phyloP scores from a whole-genome alignment of 2,329 filamentous ascomycete species.

The Amesomyces nigricolor region DNA sequence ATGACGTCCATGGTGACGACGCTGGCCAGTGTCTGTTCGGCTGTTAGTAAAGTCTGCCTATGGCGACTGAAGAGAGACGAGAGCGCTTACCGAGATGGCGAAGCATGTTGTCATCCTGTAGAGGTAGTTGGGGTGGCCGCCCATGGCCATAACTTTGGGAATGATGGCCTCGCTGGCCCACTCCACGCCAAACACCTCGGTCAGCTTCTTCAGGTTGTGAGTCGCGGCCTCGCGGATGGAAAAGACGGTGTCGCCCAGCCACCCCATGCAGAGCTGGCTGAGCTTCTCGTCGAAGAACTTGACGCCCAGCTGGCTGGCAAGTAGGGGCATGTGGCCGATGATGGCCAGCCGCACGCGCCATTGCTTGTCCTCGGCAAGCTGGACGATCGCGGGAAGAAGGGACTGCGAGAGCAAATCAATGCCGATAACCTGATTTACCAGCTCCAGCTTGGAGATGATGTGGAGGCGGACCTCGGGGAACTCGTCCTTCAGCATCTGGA shows the following conservation, averaged over 20 bases:
- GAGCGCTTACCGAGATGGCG: constrained; percentile 78
- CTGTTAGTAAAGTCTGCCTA: constrained; percentile 8
- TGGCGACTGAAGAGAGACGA: background rate
- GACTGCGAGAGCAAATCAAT: constrained; percentile 96
- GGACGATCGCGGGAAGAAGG: constrained; percentile 91
- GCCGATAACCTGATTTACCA: constrained; percentile 97
- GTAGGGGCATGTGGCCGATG: constrained; percentile 96
- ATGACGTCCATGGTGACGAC: constrained; percentile 94
- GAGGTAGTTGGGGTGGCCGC: constrained; percentile 95
- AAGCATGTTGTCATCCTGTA: constrained; percentile 99
- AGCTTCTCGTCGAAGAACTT: constrained; percentile 99
- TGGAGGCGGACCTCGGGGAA: constrained; percentile 97
- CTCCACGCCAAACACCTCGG: constrained; percentile 95
- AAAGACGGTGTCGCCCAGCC: constrained; percentile 97
- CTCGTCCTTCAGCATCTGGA: constrained; percentile 99
- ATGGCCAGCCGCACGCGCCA: constrained; percentile 97
- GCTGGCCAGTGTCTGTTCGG: constrained; percentile 73
- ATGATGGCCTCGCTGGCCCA: constrained; percentile 98
- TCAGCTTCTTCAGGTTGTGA: constrained; percentile 95
- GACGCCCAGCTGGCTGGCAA: constrained; percentile 91
- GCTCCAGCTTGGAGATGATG: constrained; percentile 99
- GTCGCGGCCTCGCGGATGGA: constrained; percentile 97
- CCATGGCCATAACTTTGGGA: constrained; percentile 98
- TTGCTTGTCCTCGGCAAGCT: constrained; percentile 97
- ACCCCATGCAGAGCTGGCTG: constrained; percentile 92